Percentiles rank a stretch among this genome's conserved stretches.
These are phyloP conservation scores for Cordyceps militaris DNA, from an alignment of 2,329 filamentous ascomycete genomes.

Conservation along the genomic window DNA sequence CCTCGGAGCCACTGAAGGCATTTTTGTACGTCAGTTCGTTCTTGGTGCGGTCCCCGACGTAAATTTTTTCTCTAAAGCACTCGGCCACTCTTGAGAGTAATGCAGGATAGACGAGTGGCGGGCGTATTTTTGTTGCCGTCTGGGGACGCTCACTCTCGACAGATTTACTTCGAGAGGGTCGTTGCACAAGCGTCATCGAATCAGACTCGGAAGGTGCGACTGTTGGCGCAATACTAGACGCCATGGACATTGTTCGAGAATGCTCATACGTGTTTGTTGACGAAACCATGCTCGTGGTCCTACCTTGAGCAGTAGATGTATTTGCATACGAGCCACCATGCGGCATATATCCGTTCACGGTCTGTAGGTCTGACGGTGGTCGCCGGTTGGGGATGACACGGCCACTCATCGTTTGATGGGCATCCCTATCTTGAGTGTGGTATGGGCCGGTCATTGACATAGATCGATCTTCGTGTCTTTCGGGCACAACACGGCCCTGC, in stretches of 20 bases:
- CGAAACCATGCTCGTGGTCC: conserved; percentile 56
- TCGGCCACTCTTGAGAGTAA: conserved; percentile 88
- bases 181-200: conserved; percentile 43
- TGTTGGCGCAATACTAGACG: conserved; percentile 70
- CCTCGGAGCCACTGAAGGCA: conserved; percentile 90
- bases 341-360: conserved; percentile 29
- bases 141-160: conserved; percentile 48
- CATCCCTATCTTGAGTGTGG: conserved; percentile 63
- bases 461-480: conserved; percentile 82
- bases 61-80: conserved; percentile 84
- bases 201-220: conserved; percentile 55
- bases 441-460: conserved; percentile 87
- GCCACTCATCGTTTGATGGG: conserved; percentile 90
- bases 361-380: conserved; percentile 35
- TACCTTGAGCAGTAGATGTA: conserved; percentile 47
- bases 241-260: conserved; percentile 81
- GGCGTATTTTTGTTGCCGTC: conserved; percentile 53
- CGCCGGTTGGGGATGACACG: conserved; percentile 74
- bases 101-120: conserved; percentile 89
- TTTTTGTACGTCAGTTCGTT: conserved; percentile 97
- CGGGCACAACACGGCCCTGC: conserved; percentile 84
- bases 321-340: conserved; percentile 34
- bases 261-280: conserved; percentile 42
- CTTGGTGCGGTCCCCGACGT: conserved; percentile 82
- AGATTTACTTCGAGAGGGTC: conserved; percentile 51